Conservation (phyloP, 495 filamentous ascomycete species). For the Penicillium canariense region DNA sequence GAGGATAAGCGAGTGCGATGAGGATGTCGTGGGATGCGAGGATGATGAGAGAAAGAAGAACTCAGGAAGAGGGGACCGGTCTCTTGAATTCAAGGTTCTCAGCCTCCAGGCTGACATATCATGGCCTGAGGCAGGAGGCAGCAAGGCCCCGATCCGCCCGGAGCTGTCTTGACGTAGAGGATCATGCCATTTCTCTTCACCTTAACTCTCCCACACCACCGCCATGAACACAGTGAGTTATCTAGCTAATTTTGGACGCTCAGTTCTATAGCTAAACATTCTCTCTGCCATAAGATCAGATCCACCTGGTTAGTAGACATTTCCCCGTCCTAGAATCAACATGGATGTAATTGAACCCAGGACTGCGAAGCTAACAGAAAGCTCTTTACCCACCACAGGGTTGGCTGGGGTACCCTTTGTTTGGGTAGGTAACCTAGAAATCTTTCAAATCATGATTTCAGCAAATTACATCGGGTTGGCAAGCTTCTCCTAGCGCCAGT, state of each 20-base stretch:
- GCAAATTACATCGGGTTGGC: neutral
- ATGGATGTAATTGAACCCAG: neutral
- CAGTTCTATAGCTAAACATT: slow-evolving; percentile 2
- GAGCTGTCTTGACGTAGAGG: slow-evolving; percentile 33
- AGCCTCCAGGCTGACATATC: slow-evolving; percentile 4
- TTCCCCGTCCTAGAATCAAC: neutral
- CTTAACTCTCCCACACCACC: slow-evolving; percentile 9
- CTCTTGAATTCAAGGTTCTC: neutral
- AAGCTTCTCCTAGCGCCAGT: neutral
- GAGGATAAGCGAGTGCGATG: neutral
- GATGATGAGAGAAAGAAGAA: neutral
- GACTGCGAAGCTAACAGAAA: slow-evolving; percentile 25
- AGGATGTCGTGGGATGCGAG: neutral
- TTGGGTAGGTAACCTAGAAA: slow-evolving; percentile 52
- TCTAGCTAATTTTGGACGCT: neutral
- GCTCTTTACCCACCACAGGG: slow-evolving; percentile 46
- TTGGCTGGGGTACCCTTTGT: slow-evolving; percentile 84
- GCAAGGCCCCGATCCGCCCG: slow-evolving; percentile 3
- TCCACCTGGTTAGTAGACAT: slow-evolving; percentile 50
- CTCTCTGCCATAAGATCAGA: slow-evolving; percentile 38
- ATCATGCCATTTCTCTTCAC: slow-evolving; percentile 14
- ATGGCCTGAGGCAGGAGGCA: slow-evolving; percentile 32
- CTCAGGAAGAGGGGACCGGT: neutral
- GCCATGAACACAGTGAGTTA: slow-evolving; percentile 49
- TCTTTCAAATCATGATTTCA: neutral